phyloP scores from a whole-genome alignment of 257 asterid genomes.

The Cynanchum wilfordii region DNA sequence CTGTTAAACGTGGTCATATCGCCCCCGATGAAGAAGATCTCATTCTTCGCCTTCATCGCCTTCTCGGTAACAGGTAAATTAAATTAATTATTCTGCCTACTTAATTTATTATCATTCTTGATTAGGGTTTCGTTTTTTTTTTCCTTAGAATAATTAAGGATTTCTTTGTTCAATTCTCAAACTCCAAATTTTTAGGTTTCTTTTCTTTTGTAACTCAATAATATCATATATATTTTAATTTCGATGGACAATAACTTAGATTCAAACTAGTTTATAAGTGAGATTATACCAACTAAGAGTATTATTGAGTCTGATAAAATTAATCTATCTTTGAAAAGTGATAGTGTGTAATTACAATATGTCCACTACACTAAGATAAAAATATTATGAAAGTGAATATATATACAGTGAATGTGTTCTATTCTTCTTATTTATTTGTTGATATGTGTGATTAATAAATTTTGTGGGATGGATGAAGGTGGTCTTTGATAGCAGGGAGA shows the following conservation, averaged over 20 bases:
- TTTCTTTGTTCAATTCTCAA: not conserved
- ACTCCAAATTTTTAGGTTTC: not conserved
- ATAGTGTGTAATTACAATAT: too few species aligned
- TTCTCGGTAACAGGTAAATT: constrained; percentile 63
- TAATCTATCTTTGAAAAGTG: too few species aligned
- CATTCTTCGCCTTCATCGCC: constrained; percentile 82
- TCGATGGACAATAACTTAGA: too few species aligned
- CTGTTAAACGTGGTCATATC: constrained; percentile 55
- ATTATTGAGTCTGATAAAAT: too few species aligned
- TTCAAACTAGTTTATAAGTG: too few species aligned
- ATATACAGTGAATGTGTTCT: too few species aligned
- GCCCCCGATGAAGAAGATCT: constrained; percentile 71
- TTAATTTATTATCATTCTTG: not conserved
- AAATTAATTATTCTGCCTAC: too few species aligned
- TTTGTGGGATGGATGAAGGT: constrained; percentile 26
- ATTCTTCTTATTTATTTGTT: too few species aligned
- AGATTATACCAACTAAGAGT: too few species aligned
- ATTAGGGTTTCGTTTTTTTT: constrained; percentile 1
- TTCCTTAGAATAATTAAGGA: not conserved
- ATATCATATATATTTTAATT: too few species aligned
- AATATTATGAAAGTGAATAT: too few species aligned
- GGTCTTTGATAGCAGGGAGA: constrained; percentile 81
- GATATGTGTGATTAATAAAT: not conserved
- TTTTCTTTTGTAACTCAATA: not conserved
- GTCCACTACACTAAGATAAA: too few species aligned